Evolutionary conservation across 129 eudicot species (phyloP), one percentile per base, ranked within the genome.

Genomic region (Solidago caesia): DNA sequence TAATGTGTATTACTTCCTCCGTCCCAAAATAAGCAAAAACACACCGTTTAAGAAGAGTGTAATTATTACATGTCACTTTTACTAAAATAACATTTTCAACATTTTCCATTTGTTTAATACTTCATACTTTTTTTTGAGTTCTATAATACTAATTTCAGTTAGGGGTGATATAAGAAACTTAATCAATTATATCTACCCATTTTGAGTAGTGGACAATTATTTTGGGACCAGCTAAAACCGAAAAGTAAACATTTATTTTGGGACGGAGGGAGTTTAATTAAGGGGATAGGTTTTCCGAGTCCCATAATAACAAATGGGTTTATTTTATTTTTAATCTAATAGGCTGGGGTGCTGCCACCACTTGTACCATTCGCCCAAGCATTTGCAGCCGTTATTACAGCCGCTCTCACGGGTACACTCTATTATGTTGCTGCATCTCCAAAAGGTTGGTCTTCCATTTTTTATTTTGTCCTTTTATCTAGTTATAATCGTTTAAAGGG

Each of bases 291-390:
- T 21, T 21, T 21, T 21, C 21, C 21, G 21, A 21, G 21, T 21
- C 27, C 12, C 64, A 58, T 58, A 12, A 53, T 8, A 3, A 53
- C 26, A 12, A 33, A 33, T 33, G 15, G n/a, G 1, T n/a, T 57
- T 16, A 14, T 52, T 73, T 65, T 7, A 21, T 21, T 9, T 74
- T 25, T 15, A 33, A n/a, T 66, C 59, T 39, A 75, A 51, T 77
- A 94, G 97, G 79, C 96, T 4, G 99, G 97, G 60, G 80, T 94
- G 81, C 86, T 94, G 82, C 99, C 99, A 69, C 99, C 96, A 49
- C 88, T 85, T 42, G 99, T 94, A 52, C 99, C 99, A 42, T 91
- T 94, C 72, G 99, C 99, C 39, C 99, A 94, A 71, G 99, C 96
- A 39, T 94, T 91, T 88, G 99, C 99, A 33, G 99, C 97, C n/a